Percentiles rank a stretch among this genome's conserved stretches.
Evolutionary conservation across 2,329 filamentous ascomycete genomes (phyloP).

Genomic region (Microcyclospora tardicrescens): DNA sequence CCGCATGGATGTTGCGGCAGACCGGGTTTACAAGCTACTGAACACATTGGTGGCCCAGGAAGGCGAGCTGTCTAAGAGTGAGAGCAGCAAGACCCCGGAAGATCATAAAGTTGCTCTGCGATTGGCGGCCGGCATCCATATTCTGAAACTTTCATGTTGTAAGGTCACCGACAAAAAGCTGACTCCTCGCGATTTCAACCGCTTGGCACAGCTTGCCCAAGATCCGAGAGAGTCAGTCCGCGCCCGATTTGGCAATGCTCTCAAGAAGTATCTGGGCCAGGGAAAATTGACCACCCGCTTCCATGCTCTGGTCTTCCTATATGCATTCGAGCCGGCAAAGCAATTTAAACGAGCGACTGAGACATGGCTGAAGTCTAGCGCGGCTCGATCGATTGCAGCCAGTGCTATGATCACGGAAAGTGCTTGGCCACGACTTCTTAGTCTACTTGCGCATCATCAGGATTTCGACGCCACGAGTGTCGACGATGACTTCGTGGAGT

Average conservation of each 20-base stretch:
- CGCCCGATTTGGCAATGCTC: conserved; percentile 62
- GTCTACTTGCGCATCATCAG: conserved; percentile 82
- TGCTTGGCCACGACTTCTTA: conserved; percentile 69
- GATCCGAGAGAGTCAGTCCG: conserved; percentile 64
- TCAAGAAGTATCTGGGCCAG: conserved; percentile 81
- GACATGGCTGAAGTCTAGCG: conserved; percentile 80
- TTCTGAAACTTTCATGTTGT: conserved; percentile 68
- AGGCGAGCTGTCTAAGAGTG: conserved; percentile 65
- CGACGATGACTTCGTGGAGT: conserved; percentile 70
- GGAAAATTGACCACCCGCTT: conserved; percentile 60
- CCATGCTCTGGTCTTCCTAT: conserved; percentile 79
- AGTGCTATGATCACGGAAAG: conserved; percentile 58
- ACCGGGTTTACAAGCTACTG: conserved; percentile 64
- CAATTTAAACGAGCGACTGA: conserved; percentile 61
- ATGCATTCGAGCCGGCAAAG: conserved; percentile 75
- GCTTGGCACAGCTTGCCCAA: conserved; percentile 67
- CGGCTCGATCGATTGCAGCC: conserved; percentile 47
- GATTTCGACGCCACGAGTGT: conserved; percentile 60
- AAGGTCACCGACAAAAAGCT: conserved; percentile 67
- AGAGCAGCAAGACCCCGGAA: conserved; percentile 51
- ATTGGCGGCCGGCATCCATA: conserved; percentile 64
- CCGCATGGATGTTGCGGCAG: conserved; percentile 39
- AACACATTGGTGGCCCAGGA: conserved; percentile 61
- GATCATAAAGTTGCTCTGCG: conserved; percentile 71
- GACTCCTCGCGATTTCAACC: conserved; percentile 62